Evolutionary conservation across 108 stramenopile species (phyloP).

Genomic region (Conticribra weissflogii): DNA sequence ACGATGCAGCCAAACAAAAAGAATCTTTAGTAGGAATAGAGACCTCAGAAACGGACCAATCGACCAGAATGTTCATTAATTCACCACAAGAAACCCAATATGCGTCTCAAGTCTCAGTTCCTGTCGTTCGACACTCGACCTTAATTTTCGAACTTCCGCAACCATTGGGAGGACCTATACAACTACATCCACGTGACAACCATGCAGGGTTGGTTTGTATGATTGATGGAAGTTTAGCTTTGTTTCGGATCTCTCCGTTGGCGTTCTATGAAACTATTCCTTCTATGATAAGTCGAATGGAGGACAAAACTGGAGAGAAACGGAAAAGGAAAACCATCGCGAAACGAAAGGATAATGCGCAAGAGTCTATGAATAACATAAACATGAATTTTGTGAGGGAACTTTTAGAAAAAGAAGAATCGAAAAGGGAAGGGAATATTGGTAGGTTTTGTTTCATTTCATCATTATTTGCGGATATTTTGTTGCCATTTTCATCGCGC

Average conservation of each 20-base stretch:
- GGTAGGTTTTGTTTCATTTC: background rate
- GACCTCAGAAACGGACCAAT: background rate
- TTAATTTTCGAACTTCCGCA: slow-evolving; percentile 56
- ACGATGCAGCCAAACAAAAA: background rate
- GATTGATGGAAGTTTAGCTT: slow-evolving; percentile 62
- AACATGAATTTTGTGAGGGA: slow-evolving; percentile 4
- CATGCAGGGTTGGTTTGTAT: slow-evolving; percentile 65
- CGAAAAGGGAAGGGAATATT: slow-evolving; percentile 15
- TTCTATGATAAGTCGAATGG: background rate
- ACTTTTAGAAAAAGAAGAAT: slow-evolving; percentile 9
- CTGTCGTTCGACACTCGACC: slow-evolving; percentile 32
- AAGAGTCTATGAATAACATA: background rate
- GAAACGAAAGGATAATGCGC: background rate
- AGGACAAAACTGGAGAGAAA: too few species aligned
- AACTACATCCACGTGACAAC: slow-evolving; percentile 64
- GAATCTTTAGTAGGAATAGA: background rate
- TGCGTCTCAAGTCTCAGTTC: background rate
- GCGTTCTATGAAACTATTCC: slow-evolving; percentile 48
- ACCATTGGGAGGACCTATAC: slow-evolving; percentile 57
- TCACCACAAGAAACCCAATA: background rate
- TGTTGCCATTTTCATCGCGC: background rate
- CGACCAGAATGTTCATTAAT: background rate
- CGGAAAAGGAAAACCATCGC: background rate
- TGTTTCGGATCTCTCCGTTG: slow-evolving; percentile 55
- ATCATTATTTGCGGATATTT: background rate